Base-by-base conservation (phyloP, 2,329 filamentous ascomycete genomes). In the Herpotrichia juniperi region DNA sequence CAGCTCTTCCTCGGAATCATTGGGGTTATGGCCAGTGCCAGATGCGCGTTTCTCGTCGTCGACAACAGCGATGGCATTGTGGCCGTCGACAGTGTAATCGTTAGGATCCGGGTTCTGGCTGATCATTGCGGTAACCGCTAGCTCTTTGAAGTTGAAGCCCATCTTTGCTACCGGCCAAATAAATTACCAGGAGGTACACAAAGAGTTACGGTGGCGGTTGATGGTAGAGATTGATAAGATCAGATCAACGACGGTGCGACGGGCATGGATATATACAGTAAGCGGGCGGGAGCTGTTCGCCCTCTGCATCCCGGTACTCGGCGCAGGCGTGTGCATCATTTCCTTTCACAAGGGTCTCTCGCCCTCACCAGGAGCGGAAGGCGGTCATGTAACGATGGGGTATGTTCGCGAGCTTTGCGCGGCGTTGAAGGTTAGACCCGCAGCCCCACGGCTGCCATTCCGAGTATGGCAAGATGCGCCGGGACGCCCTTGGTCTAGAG, bases 151-250 rank as follows among this genome's bases (percentile, higher is more conserved):
- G 19, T 24, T 40, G 37, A 40, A 24, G 12, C 37, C 37, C 37
- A 40, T 40, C 6, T 8, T 25, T 19, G 25, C 19, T 19, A 19
- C 37, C 21, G 3, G 21, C 9, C 10, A 9, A 40, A 21, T 12
- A 21, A 25, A 16, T 10, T n/a, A 24, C 9, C n/a, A 7, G 12
- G 12, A 40, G 37, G 19, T 40, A 40, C 6, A 40, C 16, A 14
- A 4, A 11, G 10, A 34, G 7, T 24, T 8, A n/a, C 31, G 31
- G 16, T 34, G 31, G 31, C 5, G n/a, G 9, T 5, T 6, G 16
- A 7, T 37, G 34, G 22, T 37, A 37, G 37, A 22, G 37, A 40
- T 40, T 40, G 37, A 40, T 40, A 40, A 40, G 37, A 40, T 40
- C 21, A 40, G 37, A 40, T 25, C 37, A 24, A 40, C 16, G 5